A percentile compares a stretch with the other conserved stretches of the same genome.
Conservation (phyloP, 306 rosid genomes). For the Gastrolobium villosum region DNA sequence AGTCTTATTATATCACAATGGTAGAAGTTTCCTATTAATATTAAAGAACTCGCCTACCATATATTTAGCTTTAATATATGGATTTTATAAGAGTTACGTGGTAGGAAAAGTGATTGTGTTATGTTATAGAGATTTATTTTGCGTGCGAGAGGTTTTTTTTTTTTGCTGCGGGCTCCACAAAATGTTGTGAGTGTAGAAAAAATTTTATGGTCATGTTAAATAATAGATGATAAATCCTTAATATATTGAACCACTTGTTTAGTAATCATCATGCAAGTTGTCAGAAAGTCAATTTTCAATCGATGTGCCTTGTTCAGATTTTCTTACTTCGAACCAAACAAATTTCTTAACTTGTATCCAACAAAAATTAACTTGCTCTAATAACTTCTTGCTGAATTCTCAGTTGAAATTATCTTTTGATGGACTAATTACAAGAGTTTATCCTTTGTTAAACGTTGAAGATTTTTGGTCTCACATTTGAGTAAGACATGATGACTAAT, state of each 20-base stretch:
- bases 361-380: background rate
- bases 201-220: too few relatives aligned
- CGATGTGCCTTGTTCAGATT: constrained; percentile 9
- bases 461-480: background rate
- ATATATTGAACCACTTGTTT: too few relatives aligned
- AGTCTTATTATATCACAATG: background rate
- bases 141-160: too few relatives aligned
- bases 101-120: too few relatives aligned
- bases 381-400: background rate
- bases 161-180: too few relatives aligned
- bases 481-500: background rate
- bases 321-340: background rate
- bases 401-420: background rate
- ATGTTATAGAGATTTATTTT: too few relatives aligned
- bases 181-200: too few relatives aligned
- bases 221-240: too few relatives aligned
- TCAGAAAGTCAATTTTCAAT: background rate
- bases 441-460: background rate
- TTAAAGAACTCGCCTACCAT: too few relatives aligned
- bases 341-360: too few relatives aligned
- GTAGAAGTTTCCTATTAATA: background rate
- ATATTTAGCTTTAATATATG: too few relatives aligned
- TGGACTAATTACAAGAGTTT: background rate
- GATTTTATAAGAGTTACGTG: too few relatives aligned
- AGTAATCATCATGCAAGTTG: background rate